Evolutionary conservation across 169 alveolate genomes (phyloP), one percentile per base, ranked within the genome.

Genomic region (Cryptosporidium viatorum): DNA sequence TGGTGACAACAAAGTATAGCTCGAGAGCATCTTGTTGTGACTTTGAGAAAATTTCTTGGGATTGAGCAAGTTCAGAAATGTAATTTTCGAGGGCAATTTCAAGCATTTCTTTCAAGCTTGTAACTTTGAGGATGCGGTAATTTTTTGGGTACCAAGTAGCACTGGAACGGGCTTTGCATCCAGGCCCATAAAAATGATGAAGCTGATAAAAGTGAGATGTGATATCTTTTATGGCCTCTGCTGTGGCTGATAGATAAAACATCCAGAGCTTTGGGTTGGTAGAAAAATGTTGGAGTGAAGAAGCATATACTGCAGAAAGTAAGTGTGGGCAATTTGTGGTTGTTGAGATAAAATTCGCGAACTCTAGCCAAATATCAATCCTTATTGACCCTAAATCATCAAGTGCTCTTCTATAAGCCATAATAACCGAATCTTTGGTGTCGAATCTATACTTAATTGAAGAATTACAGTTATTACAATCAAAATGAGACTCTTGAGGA

Each of bases 331-430:
- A 80, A 65, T 80, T 80, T 26, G 60, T 60, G 51, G 89, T 80
- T 5, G 89, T 80, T 9, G 89, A 59, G 8, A 80, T 80, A 33
- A 80, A 80, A 43, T 80, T 80, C 39, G 89, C 89, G 62, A 80
- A 65, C 45, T 80, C 89, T 18, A 80, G 37, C 89, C 89, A 80
- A 31, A 80, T 33, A 80, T 80, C 89, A 26, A 80, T 48, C 29
- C 89, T 80, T 26, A 80, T n/a, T 43, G 89, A 80, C 5, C 89
- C 89, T n/a, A 80, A 43, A 62, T 80, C 89, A 41, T 80, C 89
- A 9, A 80, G 51, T 14, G 89, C 89, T 16, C 89, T 59, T 80
- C 89, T 80, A 31, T 80, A 80, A 26, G 75, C 89, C 89, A 80
- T 80, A 23, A 80, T 80, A 41, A 80, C 89, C 1, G 89, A 65